Evolutionary conservation across 2,329 filamentous ascomycete genomes (phyloP).

Genomic region (Coccinonectria pachysandricola): DNA sequence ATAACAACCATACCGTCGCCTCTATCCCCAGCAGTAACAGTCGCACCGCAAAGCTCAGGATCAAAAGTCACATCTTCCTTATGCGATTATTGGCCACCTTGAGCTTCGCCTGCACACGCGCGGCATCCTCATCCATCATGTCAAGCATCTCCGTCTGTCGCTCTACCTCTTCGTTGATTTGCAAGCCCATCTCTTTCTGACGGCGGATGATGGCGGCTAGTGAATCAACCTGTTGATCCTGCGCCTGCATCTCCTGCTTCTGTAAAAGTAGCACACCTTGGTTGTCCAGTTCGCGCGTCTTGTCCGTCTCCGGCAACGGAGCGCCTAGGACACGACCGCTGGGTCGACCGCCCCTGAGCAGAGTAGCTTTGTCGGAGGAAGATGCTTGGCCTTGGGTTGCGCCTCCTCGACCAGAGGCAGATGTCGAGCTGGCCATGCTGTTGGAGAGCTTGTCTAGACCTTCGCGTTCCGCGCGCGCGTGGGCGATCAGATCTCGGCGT

Average conservation of each 20-base stretch:
- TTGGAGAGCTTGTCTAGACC: constrained; percentile 64
- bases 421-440: constrained; percentile 30
- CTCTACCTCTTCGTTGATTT: constrained; percentile 64
- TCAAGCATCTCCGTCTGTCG: constrained; percentile 62
- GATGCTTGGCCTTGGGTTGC: constrained; percentile 39
- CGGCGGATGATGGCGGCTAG: constrained; percentile 58
- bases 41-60: constrained; percentile 15
- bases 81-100: constrained; percentile 63
- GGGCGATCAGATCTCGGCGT: constrained; percentile 57
- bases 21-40: constrained; percentile 19
- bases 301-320: constrained; percentile 63
- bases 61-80: constrained; percentile 47
- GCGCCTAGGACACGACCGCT: constrained; percentile 61
- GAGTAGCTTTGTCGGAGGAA: constrained; percentile 37
- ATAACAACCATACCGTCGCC: constrained; percentile 22
- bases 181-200: constrained; percentile 68
- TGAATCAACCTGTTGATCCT: constrained; percentile 62
- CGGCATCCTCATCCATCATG: constrained; percentile 54
- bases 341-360: constrained; percentile 30
- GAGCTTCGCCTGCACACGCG: constrained; percentile 57
- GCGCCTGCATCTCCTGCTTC: constrained; percentile 60
- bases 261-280: constrained; percentile 64
- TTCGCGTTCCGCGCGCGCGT: constrained; percentile 63
- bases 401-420: constrained; percentile 26
- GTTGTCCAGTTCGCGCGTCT: constrained; percentile 69